phyloP scores from a whole-genome alignment of 352 stramenopile species.

The Phytophthora sansomeana region DNA sequence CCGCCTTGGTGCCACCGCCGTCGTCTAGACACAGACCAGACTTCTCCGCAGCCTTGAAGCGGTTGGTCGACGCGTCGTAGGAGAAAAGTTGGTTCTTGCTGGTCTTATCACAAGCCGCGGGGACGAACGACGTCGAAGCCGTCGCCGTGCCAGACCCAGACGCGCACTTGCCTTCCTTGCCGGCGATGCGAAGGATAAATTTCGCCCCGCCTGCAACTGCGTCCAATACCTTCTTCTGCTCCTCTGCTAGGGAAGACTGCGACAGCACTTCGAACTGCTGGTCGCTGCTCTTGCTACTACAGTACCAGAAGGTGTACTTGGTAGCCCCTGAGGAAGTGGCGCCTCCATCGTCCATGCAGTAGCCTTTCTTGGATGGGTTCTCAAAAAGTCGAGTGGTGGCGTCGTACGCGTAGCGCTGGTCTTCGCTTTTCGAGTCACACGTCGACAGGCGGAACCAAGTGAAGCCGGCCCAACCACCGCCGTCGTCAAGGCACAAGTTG shows the following conservation, averaged over 20 bases:
- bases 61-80: conserved; percentile 6
- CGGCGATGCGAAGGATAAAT: conserved; percentile 19
- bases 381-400: neutral
- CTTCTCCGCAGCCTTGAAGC: conserved; percentile 11
- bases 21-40: conserved; percentile 33
- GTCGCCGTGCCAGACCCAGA: conserved; percentile 7
- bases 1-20: conserved; percentile 9
- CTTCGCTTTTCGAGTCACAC: neutral
- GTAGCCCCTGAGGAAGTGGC: neutral
- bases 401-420: conserved; percentile 2
- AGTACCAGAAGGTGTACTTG: conserved; percentile 5
- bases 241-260: neutral
- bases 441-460: conserved; percentile 10
- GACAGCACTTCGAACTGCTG: conserved; percentile 17
- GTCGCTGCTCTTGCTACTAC: conserved; percentile 10
- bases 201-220: conserved; percentile 1
- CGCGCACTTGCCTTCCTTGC: conserved; percentile 18
- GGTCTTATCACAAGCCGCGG: conserved; percentile 15
- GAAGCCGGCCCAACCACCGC: conserved; percentile 1
- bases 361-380: neutral
- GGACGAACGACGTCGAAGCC: conserved; percentile 4
- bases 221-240: conserved; percentile 2
- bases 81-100: conserved; percentile 17
- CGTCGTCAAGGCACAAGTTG: conserved; percentile 31
- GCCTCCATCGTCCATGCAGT: neutral